Evolutionary conservation across 495 filamentous ascomycete species (phyloP).

Genomic region (Aspergillus taichungensis): DNA sequence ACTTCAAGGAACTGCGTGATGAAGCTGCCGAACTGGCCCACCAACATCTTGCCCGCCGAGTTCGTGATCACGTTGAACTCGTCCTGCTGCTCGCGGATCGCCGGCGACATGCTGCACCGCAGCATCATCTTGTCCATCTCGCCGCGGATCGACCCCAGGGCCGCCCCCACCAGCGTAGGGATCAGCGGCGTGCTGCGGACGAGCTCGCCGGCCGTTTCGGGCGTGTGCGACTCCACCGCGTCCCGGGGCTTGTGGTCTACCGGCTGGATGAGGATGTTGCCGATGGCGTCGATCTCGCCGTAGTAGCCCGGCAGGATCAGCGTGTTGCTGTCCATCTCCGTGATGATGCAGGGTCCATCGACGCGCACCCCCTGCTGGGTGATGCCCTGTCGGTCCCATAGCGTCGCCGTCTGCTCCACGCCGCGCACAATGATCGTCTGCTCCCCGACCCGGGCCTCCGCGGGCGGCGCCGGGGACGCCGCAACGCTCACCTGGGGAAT

Average conservation of each 20-base stretch:
- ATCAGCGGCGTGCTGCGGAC: conserved; percentile 30
- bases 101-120: conserved; percentile 42
- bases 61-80: conserved; percentile 47
- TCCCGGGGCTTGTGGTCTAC: conserved; percentile 12
- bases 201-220: conserved; percentile 20
- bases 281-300: conserved; percentile 33
- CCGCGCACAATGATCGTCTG: conserved; percentile 33
- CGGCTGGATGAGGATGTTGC: conserved; percentile 4
- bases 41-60: conserved; percentile 38
- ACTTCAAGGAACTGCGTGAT: conserved; percentile 38
- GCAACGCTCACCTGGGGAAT: conserved; percentile 27
- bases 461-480: conserved; percentile 15
- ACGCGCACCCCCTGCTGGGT: conserved; percentile 27
- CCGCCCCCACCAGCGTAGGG: conserved; percentile 28
- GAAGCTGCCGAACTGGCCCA: conserved; percentile 44
- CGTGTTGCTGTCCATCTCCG: conserved; percentile 45
- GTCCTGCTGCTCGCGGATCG: conserved; percentile 44
- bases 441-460: conserved; percentile 19
- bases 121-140: conserved; percentile 47
- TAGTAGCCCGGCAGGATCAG: conserved; percentile 38
- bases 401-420: conserved; percentile 23
- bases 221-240: conserved; percentile 17
- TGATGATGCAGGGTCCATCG: conserved; percentile 38
- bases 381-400: conserved; percentile 39
- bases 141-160: conserved; percentile 36